Evolutionary conservation across 768 basidiomycete species (phyloP).

Genomic region (Tylopilus intermedius): DNA sequence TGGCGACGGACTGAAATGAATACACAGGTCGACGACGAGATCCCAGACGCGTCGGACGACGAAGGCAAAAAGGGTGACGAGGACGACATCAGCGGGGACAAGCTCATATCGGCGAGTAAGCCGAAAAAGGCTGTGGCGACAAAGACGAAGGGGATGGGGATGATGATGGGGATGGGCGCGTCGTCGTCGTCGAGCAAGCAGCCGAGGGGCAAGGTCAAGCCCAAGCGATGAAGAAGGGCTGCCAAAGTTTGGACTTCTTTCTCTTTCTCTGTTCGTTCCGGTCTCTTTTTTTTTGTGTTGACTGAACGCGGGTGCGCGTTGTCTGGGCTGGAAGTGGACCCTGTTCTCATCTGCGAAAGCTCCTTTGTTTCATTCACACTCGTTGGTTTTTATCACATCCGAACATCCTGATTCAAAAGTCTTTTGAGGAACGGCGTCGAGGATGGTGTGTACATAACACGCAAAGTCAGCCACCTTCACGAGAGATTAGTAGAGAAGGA

Average conservation of each 20-base stretch:
- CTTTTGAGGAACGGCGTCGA: no score
- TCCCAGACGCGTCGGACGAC: constrained; percentile 45
- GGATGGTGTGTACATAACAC: no score
- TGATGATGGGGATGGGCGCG: background rate
- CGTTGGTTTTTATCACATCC: no score
- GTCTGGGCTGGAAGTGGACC: no score
- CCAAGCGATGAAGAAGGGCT: constrained; percentile 9
- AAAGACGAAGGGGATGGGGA: background rate
- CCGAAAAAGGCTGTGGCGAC: constrained; percentile 20
- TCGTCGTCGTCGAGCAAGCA: constrained; percentile 15
- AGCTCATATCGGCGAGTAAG: constrained; percentile 55
- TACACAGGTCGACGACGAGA: constrained; percentile 43
- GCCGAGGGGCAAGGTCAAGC: constrained; percentile 15
- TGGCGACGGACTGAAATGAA: background rate
- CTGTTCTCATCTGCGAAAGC: no score
- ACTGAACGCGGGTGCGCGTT: no score
- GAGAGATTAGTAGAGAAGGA: no score
- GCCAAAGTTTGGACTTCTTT: background rate
- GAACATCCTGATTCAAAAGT: no score
- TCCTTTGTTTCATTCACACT: no score
- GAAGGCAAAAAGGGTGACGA: constrained; percentile 32
- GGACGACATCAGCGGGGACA: constrained; percentile 50
- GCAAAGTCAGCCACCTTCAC: no score
- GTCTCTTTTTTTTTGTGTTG: no score
- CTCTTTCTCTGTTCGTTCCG: background rate